Evolutionary conservation across 495 filamentous ascomycete species (phyloP), one percentile per base, ranked within the genome.

Genomic region (Cladorrhinum samala): DNA sequence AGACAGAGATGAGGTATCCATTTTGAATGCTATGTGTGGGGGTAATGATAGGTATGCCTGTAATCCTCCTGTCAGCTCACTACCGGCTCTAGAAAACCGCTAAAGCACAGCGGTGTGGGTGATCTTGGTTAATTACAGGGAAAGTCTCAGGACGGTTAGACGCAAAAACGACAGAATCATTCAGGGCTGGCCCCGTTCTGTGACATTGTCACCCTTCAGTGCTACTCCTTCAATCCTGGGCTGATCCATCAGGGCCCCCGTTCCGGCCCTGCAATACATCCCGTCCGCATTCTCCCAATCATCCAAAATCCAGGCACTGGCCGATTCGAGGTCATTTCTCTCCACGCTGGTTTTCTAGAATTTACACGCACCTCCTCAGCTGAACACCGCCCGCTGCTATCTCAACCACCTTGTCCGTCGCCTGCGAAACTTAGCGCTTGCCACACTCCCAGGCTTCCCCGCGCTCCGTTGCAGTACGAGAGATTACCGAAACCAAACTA

Each of bases 181-280:
- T 23, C 33, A 50, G 37, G 33, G 48, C 48, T 50, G 48, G 40
- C 48, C n/a, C n/a, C n/a, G 21, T 24, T 39, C 48, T 40, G 33
- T 18, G 37, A 50, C 48, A 39, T 50, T 9, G 16, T 25, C 19
- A n/a, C 20, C 20, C 19, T 20, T 21, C 18, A 19, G 0, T 14
- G 37, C 25, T 45, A 14, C 24, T 14, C 24, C 24, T 25, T 23
- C 21, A 47, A 24, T 47, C 24, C 45, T 25, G 21, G 21, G 20
- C 14, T 16, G 23, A 16, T 33, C 24, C 24, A 47, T 33, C 45
- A 13, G 18, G 21, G 9, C 45, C 45, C 24, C 11, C 11, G 45
- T 16, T 13, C 24, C 45, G 45, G n/a, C 48, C 37, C 37, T 33
- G n/a, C n/a, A n/a, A n/a, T n/a, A n/a, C n/a, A n/a, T 33, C 20